phyloP scores from a whole-genome alignment of 2,329 filamentous ascomycete species.

The Arthroderma sp. region DNA sequence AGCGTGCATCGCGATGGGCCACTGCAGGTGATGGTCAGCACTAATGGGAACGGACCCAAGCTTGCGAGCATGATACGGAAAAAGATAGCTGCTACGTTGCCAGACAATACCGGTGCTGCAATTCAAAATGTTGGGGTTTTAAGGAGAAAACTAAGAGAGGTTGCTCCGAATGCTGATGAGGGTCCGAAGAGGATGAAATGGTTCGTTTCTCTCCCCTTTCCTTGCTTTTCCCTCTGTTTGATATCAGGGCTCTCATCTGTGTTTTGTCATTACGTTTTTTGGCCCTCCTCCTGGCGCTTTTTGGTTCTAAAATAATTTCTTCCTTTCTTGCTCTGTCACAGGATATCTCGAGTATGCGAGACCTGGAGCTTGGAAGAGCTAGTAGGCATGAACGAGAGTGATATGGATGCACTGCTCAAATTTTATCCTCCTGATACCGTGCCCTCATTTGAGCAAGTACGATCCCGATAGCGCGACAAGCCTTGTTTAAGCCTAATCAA shows the following conservation, averaged over 20 bases:
- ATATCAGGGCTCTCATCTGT: neutral
- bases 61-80: constrained; percentile 75
- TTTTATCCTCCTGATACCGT: constrained; percentile 41
- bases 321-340: constrained; percentile 19
- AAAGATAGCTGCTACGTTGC: constrained; percentile 65
- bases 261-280: neutral
- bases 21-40: constrained; percentile 96
- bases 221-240: neutral
- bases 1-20: constrained; percentile 90
- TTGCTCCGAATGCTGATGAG: constrained; percentile 59
- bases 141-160: constrained; percentile 61
- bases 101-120: constrained; percentile 67
- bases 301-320: neutral
- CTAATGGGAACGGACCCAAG: constrained; percentile 89
- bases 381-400: constrained; percentile 59
- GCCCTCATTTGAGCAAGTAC: constrained; percentile 12
- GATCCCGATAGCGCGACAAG: neutral
- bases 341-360: constrained; percentile 79
- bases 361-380: constrained; percentile 66
- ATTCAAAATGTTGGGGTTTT: constrained; percentile 74
- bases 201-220: constrained; percentile 33
- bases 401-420: constrained; percentile 60
- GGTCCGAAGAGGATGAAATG: constrained; percentile 84
- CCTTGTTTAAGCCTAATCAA: too few species aligned
- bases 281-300: neutral